phyloP scores from a whole-genome alignment of 345 rosid genomes.

The Arabis alpina region DNA sequence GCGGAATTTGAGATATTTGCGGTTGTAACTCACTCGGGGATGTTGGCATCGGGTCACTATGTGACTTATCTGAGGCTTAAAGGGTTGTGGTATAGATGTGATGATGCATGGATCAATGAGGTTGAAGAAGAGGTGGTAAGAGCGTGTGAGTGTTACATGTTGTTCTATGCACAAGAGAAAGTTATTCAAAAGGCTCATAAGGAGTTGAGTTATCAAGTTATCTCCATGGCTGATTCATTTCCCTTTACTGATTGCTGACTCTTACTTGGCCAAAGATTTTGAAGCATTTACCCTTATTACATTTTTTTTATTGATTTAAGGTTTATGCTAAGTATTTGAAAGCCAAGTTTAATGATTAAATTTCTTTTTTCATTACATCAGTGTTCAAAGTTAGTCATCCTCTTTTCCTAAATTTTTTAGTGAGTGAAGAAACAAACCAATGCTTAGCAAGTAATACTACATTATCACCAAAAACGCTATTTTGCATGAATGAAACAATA shows the following conservation, averaged over 20 bases:
- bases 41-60: slow-evolving; percentile 85
- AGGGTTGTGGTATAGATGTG: slow-evolving; percentile 89
- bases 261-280: slow-evolving; percentile 43
- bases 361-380: neutral
- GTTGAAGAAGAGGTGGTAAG: slow-evolving; percentile 86
- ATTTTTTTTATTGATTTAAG: slow-evolving; percentile 30
- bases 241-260: slow-evolving; percentile 66
- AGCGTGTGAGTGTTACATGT: slow-evolving; percentile 88
- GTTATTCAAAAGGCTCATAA: slow-evolving; percentile 47
- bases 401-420: neutral
- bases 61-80: slow-evolving; percentile 73
- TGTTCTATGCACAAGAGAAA: slow-evolving; percentile 82
- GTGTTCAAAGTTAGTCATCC: neutral
- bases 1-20: slow-evolving; percentile 86
- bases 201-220: slow-evolving; percentile 44
- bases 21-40: slow-evolving; percentile 81
- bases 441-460: neutral
- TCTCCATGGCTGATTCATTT: slow-evolving; percentile 42
- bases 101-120: slow-evolving; percentile 88
- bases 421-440: too few species aligned
- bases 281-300: slow-evolving; percentile 32
- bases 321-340: slow-evolving; percentile 39
- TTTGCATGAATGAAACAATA: too few species aligned
- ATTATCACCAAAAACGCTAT: too few species aligned
- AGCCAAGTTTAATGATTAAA: slow-evolving; percentile 34